Percentiles rank a stretch among this genome's conserved stretches.
Evolutionary conservation across 768 basidiomycete species (phyloP).

Genomic region (Naganishia friedmannii): DNA sequence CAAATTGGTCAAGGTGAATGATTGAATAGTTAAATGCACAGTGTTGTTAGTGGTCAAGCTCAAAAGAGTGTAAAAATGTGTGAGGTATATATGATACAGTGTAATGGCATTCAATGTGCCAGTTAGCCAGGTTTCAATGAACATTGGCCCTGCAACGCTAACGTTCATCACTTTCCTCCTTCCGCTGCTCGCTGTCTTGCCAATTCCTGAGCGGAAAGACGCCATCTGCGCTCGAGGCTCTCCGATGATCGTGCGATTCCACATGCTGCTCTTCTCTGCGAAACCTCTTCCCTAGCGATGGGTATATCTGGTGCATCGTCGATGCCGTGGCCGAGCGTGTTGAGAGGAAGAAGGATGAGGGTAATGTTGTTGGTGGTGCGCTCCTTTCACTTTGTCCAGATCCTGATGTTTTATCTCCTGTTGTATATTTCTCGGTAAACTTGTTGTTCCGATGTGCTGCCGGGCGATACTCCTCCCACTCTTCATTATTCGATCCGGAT

Average conservation of each 20-base stretch:
- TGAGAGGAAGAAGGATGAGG: neutral
- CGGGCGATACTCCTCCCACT: conserved; percentile 14
- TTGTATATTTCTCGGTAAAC: neutral
- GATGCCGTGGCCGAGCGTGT: neutral
- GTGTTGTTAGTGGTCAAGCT: too few relatives aligned
- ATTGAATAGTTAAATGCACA: too few relatives aligned
- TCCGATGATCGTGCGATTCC: neutral
- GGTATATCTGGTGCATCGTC: neutral
- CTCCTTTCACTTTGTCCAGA: neutral
- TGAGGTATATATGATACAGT: neutral
- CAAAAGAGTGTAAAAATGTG: neutral
- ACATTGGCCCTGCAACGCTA: neutral
- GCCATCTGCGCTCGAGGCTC: neutral
- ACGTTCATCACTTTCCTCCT: neutral
- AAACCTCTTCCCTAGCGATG: neutral
- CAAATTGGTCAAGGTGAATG: too few relatives aligned
- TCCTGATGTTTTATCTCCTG: neutral
- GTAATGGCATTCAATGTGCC: neutral
- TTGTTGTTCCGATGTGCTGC: neutral
- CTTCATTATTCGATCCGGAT: neutral
- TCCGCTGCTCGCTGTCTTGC: neutral
- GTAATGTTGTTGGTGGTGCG: neutral
- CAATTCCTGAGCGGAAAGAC: neutral
- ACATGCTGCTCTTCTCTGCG: neutral
- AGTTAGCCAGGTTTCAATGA: neutral